A percentile compares a stretch with the other conserved stretches of the same genome.
phyloP scores from a whole-genome alignment of 78 protist species.

The Dictyostelium purpureum region DNA sequence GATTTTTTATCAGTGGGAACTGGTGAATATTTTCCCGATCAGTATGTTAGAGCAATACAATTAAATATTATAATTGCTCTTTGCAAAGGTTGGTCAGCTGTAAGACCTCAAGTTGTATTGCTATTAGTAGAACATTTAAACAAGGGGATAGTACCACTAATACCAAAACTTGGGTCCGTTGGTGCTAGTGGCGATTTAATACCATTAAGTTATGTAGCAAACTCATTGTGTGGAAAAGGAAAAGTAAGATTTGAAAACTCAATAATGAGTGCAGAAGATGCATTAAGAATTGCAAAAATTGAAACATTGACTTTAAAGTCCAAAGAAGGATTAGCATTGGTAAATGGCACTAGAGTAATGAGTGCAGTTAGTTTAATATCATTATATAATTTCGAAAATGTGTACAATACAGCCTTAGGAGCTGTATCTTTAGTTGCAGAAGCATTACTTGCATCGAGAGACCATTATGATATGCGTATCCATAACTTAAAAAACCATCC shows the following conservation, averaged over 20 bases:
- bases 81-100: not conserved
- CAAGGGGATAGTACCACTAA: not conserved
- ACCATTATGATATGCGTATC: conserved; percentile 4
- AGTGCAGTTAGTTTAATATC: conserved; percentile 16
- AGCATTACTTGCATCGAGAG: not conserved
- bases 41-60: conserved; percentile 2
- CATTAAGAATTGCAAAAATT: not conserved
- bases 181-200: conserved; percentile 22
- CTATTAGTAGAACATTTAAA: not conserved
- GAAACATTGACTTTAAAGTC: not conserved
- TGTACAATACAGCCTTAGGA: not conserved
- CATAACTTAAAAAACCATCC: conserved; percentile 4
- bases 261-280: not conserved
- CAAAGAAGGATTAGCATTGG: conserved; percentile 19
- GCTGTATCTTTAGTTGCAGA: not conserved
- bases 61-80: not conserved
- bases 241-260: not conserved
- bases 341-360: conserved; percentile 32
- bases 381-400: not conserved
- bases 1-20: not conserved
- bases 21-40: not conserved
- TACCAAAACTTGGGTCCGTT: conserved; percentile 3
- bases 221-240: conserved; percentile 5
- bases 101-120: not conserved
- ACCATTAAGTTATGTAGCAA: conserved; percentile 12